Percentiles rank a stretch among this genome's conserved stretches.
Evolutionary conservation across 164 flowering plant genomes (phyloP).

Genomic region (Tetracentron sinense): DNA sequence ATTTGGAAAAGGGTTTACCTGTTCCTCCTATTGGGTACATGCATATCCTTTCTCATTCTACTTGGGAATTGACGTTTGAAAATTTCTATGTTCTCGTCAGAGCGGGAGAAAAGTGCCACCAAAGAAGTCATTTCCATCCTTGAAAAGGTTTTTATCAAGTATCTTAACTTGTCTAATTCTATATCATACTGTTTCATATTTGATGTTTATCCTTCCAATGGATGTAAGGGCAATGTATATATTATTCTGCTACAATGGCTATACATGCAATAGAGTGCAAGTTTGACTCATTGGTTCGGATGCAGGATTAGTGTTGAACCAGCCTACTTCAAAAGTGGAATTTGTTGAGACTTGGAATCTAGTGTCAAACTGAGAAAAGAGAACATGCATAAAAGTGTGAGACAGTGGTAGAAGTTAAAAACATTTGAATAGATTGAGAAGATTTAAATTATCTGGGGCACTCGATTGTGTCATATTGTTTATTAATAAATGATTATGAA

Average conservation of each 20-base stretch:
- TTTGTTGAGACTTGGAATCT: too few species aligned
- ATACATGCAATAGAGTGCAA: background rate
- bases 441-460: too few species aligned
- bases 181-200: background rate
- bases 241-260: background rate
- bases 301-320: background rate
- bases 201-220: background rate
- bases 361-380: background rate
- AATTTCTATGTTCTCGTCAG: slow-evolving; percentile 32
- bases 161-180: background rate
- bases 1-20: background rate
- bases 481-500: too few species aligned
- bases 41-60: background rate
- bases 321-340: background rate
- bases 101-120: slow-evolving; percentile 94
- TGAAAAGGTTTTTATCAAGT: slow-evolving; percentile 40
- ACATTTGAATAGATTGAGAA: too few species aligned
- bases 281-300: background rate
- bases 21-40: background rate
- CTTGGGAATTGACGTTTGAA: background rate
- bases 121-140: slow-evolving; percentile 86
- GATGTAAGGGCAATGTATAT: background rate
- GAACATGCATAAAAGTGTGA: background rate
- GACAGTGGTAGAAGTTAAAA: too few species aligned
- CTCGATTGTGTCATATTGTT: too few species aligned